These are phyloP conservation scores for Vaccinium macrocarpon DNA, from an alignment of 148 eudicot species.

Conservation along the genomic window DNA sequence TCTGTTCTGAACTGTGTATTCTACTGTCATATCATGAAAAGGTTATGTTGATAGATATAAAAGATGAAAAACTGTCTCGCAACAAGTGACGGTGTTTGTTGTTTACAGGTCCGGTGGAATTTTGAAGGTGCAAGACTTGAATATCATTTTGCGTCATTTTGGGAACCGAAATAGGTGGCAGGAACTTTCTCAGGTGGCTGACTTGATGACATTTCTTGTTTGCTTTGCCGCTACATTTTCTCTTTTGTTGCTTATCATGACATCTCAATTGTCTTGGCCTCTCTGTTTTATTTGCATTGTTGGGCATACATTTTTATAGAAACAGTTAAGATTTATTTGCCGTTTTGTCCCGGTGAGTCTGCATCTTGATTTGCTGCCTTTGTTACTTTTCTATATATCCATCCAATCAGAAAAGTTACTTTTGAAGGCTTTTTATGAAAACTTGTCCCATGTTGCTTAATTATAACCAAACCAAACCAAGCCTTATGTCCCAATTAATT, in stretches of 20 bases:
- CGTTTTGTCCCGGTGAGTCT: background rate
- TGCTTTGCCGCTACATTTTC: background rate
- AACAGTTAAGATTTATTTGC: background rate
- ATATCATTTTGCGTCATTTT: slow-evolving; percentile 63
- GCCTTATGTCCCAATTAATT: no score
- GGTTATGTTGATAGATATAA: background rate
- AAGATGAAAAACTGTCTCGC: background rate
- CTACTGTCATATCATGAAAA: background rate
- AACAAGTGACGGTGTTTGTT: background rate
- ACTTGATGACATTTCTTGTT: background rate
- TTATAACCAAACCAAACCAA: no score
- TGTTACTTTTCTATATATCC: background rate
- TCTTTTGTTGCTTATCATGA: background rate
- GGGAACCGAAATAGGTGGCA: slow-evolving; percentile 54
- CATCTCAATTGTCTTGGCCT: background rate
- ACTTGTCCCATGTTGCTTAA: background rate
- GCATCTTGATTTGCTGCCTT: background rate
- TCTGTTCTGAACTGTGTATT: background rate
- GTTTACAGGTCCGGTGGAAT: slow-evolving; percentile 52
- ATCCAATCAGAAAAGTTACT: background rate
- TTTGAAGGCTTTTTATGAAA: background rate
- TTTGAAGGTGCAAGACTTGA: slow-evolving; percentile 66
- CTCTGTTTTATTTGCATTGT: background rate
- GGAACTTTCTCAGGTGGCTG: slow-evolving; percentile 66
- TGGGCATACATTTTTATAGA: background rate